Conservation (phyloP, 2,329 filamentous ascomycete species). For the Aureobasidium uvarum region DNA sequence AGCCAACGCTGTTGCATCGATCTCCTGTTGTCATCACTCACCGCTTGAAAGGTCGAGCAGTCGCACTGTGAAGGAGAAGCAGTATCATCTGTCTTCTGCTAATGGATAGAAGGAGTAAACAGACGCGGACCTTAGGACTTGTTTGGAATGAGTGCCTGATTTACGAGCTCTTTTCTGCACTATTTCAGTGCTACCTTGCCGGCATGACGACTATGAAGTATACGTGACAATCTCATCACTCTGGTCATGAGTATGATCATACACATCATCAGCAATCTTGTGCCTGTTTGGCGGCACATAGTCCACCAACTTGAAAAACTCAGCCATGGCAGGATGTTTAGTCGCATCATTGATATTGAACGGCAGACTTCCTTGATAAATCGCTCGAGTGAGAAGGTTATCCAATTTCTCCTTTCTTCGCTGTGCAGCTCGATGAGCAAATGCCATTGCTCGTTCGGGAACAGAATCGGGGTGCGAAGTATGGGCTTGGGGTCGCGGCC, state of each 20-base stretch:
- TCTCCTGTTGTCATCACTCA: too few relatives aligned
- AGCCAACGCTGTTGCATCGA: too few relatives aligned
- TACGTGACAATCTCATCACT: conserved; percentile 6
- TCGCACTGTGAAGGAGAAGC: too few relatives aligned
- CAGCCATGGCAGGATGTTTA: conserved; percentile 18
- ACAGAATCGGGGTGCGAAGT: not conserved
- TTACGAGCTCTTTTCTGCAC: not conserved
- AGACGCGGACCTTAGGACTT: not conserved
- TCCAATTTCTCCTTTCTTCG: conserved; percentile 16
- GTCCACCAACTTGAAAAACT: conserved; percentile 18
- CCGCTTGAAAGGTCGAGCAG: too few relatives aligned
- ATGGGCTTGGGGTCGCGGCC: not conserved
- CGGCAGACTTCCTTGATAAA: conserved; percentile 12
- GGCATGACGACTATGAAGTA: not conserved
- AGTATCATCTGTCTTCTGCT: too few relatives aligned
- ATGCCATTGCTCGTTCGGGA: conserved; percentile 2
- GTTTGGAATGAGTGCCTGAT: not conserved
- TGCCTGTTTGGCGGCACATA: conserved; percentile 8
- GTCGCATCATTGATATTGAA: conserved; percentile 9
- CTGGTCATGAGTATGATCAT: conserved; percentile 11
- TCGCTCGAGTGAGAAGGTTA: conserved; percentile 5
- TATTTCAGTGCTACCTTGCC: not conserved
- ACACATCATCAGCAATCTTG: conserved; percentile 18
- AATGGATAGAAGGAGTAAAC: not conserved
- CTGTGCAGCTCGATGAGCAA: conserved; percentile 10